Conservation (phyloP, 2,329 filamentous ascomycete genomes). For the Fusarium palustre region DNA sequence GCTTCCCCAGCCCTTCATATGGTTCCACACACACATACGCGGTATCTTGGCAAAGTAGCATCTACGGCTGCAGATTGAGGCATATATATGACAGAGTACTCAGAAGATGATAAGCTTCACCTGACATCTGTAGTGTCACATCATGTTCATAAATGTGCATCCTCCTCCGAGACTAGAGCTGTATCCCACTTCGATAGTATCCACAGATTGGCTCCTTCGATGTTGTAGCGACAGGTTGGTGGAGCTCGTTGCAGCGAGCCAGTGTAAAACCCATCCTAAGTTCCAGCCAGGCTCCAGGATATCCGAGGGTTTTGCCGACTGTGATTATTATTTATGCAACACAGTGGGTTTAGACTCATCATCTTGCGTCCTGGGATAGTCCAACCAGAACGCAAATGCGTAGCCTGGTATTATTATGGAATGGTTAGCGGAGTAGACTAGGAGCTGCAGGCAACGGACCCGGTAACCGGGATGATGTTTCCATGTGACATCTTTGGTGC, state of each 20-base stretch:
- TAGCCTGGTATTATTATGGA: neutral
- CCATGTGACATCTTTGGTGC: neutral
- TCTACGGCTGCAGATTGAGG: neutral
- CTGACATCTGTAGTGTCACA: neutral
- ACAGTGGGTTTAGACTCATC: neutral
- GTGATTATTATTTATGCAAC: neutral
- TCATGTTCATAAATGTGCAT: neutral
- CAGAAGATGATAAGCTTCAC: constrained; percentile 2
- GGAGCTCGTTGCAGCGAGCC: neutral
- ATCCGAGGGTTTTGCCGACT: neutral
- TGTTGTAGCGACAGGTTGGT: neutral
- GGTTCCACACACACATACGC: neutral
- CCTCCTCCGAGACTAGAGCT: constrained; percentile 1
- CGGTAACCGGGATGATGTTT: neutral
- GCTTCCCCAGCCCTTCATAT: neutral
- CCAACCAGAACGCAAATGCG: neutral
- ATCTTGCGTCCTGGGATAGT: neutral
- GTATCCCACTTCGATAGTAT: neutral
- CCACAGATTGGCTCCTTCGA: constrained; percentile 7
- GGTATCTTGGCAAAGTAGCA: neutral
- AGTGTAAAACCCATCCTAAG: neutral
- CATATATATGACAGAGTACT: neutral
- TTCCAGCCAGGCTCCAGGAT: neutral
- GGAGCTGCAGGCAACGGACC: constrained; percentile 5
- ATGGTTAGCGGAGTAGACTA: neutral